Conservation (phyloP, 1,284 basidiomycete genomes). For the Boletellus dicymbophilus region DNA sequence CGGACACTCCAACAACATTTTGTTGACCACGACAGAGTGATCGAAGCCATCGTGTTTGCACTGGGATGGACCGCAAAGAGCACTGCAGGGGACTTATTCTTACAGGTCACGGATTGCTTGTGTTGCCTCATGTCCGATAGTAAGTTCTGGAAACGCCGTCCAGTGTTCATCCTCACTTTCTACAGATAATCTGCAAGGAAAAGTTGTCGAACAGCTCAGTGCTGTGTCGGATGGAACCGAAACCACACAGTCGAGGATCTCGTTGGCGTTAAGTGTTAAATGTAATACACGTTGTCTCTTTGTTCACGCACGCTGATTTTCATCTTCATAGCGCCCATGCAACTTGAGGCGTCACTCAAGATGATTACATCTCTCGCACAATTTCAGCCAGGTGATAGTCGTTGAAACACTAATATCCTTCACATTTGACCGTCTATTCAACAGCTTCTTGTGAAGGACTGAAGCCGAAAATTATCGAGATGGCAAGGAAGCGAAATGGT, state of each 20-base stretch:
- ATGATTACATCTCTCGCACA: conserved; percentile 3
- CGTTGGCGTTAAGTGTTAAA: not conserved
- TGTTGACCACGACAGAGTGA: not conserved
- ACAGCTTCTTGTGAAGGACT: not conserved
- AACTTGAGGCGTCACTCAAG: conserved; percentile 5
- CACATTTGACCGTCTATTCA: not conserved
- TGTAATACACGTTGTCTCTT: not conserved
- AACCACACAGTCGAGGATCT: not conserved
- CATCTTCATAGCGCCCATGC: not conserved
- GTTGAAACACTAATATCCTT: no score
- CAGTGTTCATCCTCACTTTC: not conserved
- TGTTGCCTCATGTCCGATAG: conserved; percentile 2
- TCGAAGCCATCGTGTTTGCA: not conserved
- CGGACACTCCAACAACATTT: not conserved
- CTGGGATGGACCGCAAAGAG: not conserved
- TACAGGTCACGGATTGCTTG: conserved; percentile 4
- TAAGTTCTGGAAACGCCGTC: not conserved
- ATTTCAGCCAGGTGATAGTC: not conserved
- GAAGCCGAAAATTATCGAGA: not conserved
- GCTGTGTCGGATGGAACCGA: not conserved
- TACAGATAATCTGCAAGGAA: not conserved
- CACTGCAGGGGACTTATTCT: not conserved
- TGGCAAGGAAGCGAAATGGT: not conserved
- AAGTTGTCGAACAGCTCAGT: not conserved
- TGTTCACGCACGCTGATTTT: not conserved